Conservation (phyloP, 2,329 filamentous ascomycete species). For the Pseudogymnoascus sp. region DNA sequence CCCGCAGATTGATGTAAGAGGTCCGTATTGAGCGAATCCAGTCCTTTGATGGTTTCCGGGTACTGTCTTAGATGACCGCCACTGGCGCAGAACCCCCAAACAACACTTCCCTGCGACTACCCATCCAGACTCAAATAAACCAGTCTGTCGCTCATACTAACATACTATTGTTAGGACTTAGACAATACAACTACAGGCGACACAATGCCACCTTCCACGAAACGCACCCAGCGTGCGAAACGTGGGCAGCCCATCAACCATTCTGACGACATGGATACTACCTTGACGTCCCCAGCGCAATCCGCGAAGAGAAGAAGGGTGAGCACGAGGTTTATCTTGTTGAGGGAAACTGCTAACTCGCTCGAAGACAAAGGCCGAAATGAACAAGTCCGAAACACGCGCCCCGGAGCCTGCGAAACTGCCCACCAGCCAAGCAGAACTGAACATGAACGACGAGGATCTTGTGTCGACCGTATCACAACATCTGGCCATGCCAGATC, state of each 20-base stretch:
- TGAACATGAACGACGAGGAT: conserved; percentile 41
- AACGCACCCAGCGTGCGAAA: conserved; percentile 30
- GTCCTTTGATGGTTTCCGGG: conserved; percentile 7
- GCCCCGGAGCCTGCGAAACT: conserved; percentile 27
- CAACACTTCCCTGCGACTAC: conserved; percentile 8
- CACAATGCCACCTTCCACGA: conserved; percentile 33
- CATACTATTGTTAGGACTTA: conserved; percentile 6
- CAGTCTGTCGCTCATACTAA: neutral
- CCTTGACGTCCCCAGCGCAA: conserved; percentile 47
- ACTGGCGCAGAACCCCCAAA: neutral
- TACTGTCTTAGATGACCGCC: conserved; percentile 5
- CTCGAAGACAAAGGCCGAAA: conserved; percentile 30
- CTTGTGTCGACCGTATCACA: conserved; percentile 24
- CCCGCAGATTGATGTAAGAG: conserved; percentile 3
- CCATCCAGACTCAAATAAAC: neutral
- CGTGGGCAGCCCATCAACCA: conserved; percentile 24
- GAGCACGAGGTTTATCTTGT: conserved; percentile 33
- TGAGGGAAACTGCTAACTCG: neutral
- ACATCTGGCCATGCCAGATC: conserved; percentile 24
- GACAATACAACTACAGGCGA: conserved; percentile 17
- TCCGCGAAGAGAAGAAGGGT: conserved; percentile 56
- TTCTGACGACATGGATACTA: conserved; percentile 19
- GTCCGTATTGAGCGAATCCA: conserved; percentile 4
- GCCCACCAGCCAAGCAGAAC: conserved; percentile 34
- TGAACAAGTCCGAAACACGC: conserved; percentile 18